Base-by-base conservation (phyloP, 345 rosid genomes). In the Hibiscus tridactylites region DNA sequence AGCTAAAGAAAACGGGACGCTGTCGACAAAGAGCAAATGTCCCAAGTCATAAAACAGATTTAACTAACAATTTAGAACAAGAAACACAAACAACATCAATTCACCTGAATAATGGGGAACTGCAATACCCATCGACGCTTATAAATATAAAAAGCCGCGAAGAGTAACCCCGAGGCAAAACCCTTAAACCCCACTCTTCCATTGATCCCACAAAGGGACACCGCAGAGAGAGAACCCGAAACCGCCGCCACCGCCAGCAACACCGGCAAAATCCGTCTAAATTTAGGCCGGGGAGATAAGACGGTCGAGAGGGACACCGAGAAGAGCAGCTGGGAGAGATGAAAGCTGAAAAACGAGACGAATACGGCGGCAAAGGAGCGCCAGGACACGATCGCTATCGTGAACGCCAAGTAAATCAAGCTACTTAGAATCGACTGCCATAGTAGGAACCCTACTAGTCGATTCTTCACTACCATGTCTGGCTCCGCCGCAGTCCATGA, bases 61-160 rank as follows among this genome's bases (percentile, higher is more conserved):
- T 3, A 52, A 53, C 15, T 35, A 56, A 28, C 33, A 21, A 7
- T 5, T 1, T 28, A 9, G 53, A n/a, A 15, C 47, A 61, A 21
- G 26, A 11, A 72, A 49, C n/a, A 16, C 17, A 9, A 19, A 17
- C 12, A 62, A 19, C 19, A 62, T 29, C 37, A 19, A 15, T 65
- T 66, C 29, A 92, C 99, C 92, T 95, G 99, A 83, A 95, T 86
- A 70, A 90, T 88, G 17, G 99, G 97, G 67, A 95, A 95, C 77
- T 86, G 81, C 83, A 95, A 77, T 6, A 92, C 75, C 97, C 99
- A 90, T 77, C 93, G 71, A 26, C 74, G 85, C 80, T 81, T 85
- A 35, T 77, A 78, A 4, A 87, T 79, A 69, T 79, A 88, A 35
- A 85, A 76, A 3, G 63, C 75, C 0, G 83, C 94, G 61, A 92